Percentiles rank a stretch among this genome's conserved stretches.
Evolutionary conservation across 495 filamentous ascomycete species (phyloP).

Genomic region (Penicillium odoratum): DNA sequence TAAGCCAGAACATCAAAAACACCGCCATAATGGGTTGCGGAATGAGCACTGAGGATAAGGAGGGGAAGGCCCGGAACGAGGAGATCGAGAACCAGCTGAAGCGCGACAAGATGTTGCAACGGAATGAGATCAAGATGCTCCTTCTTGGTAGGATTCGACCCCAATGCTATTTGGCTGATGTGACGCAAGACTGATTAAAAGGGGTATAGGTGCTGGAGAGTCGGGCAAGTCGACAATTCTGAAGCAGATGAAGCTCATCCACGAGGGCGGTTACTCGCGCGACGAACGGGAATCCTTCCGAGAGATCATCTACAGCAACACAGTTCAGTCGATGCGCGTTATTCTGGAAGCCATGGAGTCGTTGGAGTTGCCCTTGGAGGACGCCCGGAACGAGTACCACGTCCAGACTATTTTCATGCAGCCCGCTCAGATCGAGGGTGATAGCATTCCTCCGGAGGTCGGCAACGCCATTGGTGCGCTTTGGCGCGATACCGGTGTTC

Average conservation of each 20-base stretch:
- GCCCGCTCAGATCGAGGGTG: conserved; percentile 91
- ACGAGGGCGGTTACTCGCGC: conserved; percentile 57
- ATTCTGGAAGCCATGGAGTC: conserved; percentile 97
- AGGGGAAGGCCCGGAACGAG: conserved; percentile 98
- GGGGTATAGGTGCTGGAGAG: conserved; percentile 85
- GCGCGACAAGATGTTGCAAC: conserved; percentile 90
- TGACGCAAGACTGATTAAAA: neutral
- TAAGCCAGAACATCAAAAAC: conserved; percentile 15
- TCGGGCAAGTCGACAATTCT: conserved; percentile 99
- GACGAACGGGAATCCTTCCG: conserved; percentile 67
- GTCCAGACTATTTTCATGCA: conserved; percentile 97
- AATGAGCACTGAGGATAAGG: conserved; percentile 99
- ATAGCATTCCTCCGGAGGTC: conserved; percentile 91
- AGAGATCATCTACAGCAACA: conserved; percentile 98
- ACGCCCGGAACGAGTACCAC: conserved; percentile 85
- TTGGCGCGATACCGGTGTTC: conserved; percentile 94
- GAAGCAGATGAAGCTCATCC: conserved; percentile 90
- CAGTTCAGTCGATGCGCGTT: conserved; percentile 93
- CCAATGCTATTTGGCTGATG: neutral
- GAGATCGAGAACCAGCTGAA: conserved; percentile 99
- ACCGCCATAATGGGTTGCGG: conserved; percentile 93
- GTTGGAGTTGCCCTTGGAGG: conserved; percentile 83
- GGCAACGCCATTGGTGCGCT: conserved; percentile 88
- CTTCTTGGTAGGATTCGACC: conserved; percentile 73
- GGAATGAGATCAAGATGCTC: conserved; percentile 99